A percentile compares a stretch with the other conserved stretches of the same genome.
These are phyloP conservation scores for Plasmodium gallinaceum DNA, from an alignment of 169 alveolate species.

Conservation along the genomic window DNA sequence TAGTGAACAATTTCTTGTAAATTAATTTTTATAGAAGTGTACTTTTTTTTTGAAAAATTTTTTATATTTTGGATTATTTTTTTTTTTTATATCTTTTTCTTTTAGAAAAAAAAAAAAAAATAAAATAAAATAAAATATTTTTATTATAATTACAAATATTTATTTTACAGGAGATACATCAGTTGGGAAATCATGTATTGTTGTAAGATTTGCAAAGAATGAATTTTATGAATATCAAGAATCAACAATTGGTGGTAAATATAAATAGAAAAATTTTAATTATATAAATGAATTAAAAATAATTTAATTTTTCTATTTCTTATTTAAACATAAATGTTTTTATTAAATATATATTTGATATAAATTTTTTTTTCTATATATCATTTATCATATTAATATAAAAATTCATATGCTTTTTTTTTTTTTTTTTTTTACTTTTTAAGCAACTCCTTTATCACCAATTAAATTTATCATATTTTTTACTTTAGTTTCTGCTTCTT, in stretches of 20 bases:
- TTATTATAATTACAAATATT: constrained; percentile 34
- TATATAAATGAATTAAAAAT: background rate
- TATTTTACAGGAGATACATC: constrained; percentile 93
- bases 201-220: constrained; percentile 89
- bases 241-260: constrained; percentile 92
- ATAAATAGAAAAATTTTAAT: background rate
- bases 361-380: background rate
- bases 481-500: background rate
- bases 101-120: background rate
- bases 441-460: too few relatives aligned
- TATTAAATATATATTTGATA: constrained; percentile 6
- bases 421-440: background rate
- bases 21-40: background rate
- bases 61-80: background rate
- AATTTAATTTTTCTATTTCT: too few relatives aligned
- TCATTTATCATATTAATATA: constrained; percentile 10
- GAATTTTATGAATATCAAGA: constrained; percentile 90
- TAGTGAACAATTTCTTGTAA: constrained; percentile 2
- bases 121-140: background rate
- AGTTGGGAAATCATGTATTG: constrained; percentile 93
- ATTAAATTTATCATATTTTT: too few relatives aligned
- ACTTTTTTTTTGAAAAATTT: background rate
- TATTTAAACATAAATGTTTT: background rate
- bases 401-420: background rate
- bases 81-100: background rate